These are phyloP conservation scores for Alternaria viburni DNA, from an alignment of 2,329 filamentous ascomycete genomes.

Conservation along the genomic window DNA sequence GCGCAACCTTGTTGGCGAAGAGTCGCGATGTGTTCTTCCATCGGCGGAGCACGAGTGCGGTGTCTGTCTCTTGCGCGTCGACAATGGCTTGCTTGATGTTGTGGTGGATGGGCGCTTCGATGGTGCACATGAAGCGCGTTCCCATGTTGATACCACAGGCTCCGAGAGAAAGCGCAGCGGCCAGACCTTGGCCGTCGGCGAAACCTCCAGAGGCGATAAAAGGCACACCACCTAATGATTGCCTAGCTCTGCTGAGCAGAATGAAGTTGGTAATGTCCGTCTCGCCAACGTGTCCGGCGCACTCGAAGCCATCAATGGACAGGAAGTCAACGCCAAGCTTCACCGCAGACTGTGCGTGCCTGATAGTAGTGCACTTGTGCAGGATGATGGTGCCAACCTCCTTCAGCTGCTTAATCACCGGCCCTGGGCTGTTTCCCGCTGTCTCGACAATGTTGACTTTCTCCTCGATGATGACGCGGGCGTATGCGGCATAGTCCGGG, in stretches of 20 bases:
- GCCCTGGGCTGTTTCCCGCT: slow-evolving; percentile 86
- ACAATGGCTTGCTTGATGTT: slow-evolving; percentile 97
- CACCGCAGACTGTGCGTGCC: slow-evolving; percentile 87
- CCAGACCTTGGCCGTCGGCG: slow-evolving; percentile 90
- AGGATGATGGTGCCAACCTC: slow-evolving; percentile 77
- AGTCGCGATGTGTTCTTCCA: slow-evolving; percentile 93
- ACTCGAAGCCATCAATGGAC: slow-evolving; percentile 97
- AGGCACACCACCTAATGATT: slow-evolving; percentile 75
- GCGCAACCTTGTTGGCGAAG: slow-evolving; percentile 88
- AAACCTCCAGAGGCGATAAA: slow-evolving; percentile 98
- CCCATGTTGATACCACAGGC: slow-evolving; percentile 99
- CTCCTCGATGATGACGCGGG: slow-evolving; percentile 91
- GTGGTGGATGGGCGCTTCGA: slow-evolving; percentile 88
- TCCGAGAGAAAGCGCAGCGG: slow-evolving; percentile 86
- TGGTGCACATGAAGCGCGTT: slow-evolving; percentile 94
- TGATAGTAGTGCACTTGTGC: slow-evolving; percentile 97
- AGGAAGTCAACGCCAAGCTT: slow-evolving; percentile 97
- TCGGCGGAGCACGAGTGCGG: slow-evolving; percentile 81
- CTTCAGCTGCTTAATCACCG: slow-evolving; percentile 89
- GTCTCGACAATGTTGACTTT: slow-evolving; percentile 92
- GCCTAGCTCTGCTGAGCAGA: slow-evolving; percentile 81
- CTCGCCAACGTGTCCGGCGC: slow-evolving; percentile 88
- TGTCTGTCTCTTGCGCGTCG: slow-evolving; percentile 86
- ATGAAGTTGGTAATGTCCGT: slow-evolving; percentile 90
- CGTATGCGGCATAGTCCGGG: slow-evolving; percentile 91